Percentiles rank a stretch among this genome's conserved stretches.
Evolutionary conservation across 75 land plant genomes (phyloP).

Genomic region (Cupressus sempervirens): DNA sequence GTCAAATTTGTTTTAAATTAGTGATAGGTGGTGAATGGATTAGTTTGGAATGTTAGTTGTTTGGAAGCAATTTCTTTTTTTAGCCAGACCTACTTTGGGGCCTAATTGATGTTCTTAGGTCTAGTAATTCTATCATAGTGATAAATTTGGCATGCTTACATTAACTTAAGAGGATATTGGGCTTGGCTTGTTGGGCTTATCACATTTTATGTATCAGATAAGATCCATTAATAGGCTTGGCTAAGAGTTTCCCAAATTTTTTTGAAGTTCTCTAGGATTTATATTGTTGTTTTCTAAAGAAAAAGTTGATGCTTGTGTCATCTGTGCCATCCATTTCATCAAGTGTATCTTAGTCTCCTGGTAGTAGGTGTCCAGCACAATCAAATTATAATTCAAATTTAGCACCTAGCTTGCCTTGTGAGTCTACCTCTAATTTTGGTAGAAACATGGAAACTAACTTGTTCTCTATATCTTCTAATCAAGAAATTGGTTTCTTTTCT

Average conservation of each 20-base stretch:
- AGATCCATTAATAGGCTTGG: background rate
- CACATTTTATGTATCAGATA: background rate
- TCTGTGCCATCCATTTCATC: background rate
- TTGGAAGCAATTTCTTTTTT: too few species aligned
- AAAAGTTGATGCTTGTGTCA: background rate
- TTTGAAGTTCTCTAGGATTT: background rate
- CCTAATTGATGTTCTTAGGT: too few species aligned
- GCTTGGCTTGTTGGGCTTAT: background rate
- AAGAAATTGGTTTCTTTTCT: conserved; percentile 78
- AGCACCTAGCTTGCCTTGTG: background rate
- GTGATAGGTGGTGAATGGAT: too few species aligned
- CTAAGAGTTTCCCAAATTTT: background rate
- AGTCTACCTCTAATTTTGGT: background rate
- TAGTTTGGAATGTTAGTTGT: too few species aligned
- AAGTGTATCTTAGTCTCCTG: background rate
- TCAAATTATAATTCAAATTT: background rate
- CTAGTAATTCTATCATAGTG: background rate
- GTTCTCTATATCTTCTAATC: conserved; percentile 55
- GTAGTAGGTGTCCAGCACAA: background rate
- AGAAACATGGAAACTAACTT: conserved; percentile 10
- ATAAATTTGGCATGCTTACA: background rate
- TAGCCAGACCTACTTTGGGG: too few species aligned
- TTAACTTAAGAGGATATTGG: background rate
- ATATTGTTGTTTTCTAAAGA: background rate
- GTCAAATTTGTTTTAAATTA: too few species aligned